These are phyloP conservation scores for Pichia heedii DNA, from an alignment of 805 yeast genomes.

Conservation along the genomic window DNA sequence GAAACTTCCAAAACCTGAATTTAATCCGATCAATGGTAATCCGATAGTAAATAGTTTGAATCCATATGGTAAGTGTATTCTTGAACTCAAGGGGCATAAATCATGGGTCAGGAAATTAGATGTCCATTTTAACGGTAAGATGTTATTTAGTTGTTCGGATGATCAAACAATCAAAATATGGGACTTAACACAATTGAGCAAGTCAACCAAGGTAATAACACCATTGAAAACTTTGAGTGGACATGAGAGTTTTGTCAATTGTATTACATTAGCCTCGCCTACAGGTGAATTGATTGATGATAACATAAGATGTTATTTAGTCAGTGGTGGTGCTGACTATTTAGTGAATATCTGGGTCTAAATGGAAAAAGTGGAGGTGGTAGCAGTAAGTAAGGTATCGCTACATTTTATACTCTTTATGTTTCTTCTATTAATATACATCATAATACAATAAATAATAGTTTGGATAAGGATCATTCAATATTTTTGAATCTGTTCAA, in stretches of 20 bases:
- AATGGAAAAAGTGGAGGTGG: background rate
- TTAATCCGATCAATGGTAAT: conserved; percentile 30
- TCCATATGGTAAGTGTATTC: conserved; percentile 51
- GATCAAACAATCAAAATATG: conserved; percentile 70
- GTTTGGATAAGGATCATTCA: background rate
- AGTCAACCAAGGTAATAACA: conserved; percentile 17
- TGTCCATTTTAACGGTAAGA: conserved; percentile 70
- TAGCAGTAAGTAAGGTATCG: too few relatives aligned
- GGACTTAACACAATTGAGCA: conserved; percentile 42
- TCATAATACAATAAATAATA: too few relatives aligned
- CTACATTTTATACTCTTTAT: too few relatives aligned
- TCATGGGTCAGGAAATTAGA: conserved; percentile 75
- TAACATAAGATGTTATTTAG: conserved; percentile 52
- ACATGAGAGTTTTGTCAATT: conserved; percentile 73
- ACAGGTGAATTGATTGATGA: conserved; percentile 22
- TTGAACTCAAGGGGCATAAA: conserved; percentile 62
- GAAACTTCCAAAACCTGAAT: conserved; percentile 61
- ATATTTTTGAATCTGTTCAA: conserved; percentile 4
- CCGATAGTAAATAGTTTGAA: conserved; percentile 40
- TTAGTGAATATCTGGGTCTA: conserved; percentile 45
- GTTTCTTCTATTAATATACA: too few relatives aligned
- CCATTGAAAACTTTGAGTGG: conserved; percentile 33
- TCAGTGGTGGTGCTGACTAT: conserved; percentile 56
- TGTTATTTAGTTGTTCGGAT: conserved; percentile 65
- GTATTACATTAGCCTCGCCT: conserved; percentile 46